Base-by-base conservation (phyloP, 148 eudicot species). In the Pouteria glomerata region DNA sequence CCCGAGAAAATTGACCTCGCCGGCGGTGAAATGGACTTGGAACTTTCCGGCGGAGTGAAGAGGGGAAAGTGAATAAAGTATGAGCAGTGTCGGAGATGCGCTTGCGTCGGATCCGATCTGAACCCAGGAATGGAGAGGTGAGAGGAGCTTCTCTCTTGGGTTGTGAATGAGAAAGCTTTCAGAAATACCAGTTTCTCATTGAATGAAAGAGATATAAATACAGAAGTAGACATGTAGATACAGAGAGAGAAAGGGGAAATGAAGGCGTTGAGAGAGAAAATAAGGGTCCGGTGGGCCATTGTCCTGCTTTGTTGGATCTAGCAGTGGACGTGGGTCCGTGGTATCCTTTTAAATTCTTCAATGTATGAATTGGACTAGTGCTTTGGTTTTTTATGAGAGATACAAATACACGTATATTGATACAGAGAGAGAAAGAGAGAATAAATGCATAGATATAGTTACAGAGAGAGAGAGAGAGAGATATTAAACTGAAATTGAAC, bases 61-160 rank as follows among this genome's bases (percentile, higher is more conserved):
- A 14, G 14, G 1, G 7, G 5, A 30, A 24, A 19, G n/a, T 1
- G 8, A n/a, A 21, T 10, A 24, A 1, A 8, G 39, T n/a, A n/a
- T n/a, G n/a, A n/a, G n/a, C n/a, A n/a, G n/a, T n/a, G n/a, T n/a
- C n/a, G n/a, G n/a, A n/a, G n/a, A n/a, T n/a, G n/a, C n/a, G 10
- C 27, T 35, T 3, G 15, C 8, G 31, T 42, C 31, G 70, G 63
- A 73, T 64, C 55, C 10, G 76, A 65, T 74, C 64, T 74, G 39
- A 11, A 48, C 35, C 45, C 8, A n/a, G 35, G 59, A 35, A 58
- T 7, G 24, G 21, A 34, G 13, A 47, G 47, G 48, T 26, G 55
- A 44, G 57, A 66, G 71, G 45, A 74, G 77, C 47, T 74, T 74
- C 77, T 74, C 77, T 74, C 66, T 71, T 74, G 71, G 31, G 42